Conservation (phyloP, 2,329 filamentous ascomycete species). For the Verruconis gallopava region DNA sequence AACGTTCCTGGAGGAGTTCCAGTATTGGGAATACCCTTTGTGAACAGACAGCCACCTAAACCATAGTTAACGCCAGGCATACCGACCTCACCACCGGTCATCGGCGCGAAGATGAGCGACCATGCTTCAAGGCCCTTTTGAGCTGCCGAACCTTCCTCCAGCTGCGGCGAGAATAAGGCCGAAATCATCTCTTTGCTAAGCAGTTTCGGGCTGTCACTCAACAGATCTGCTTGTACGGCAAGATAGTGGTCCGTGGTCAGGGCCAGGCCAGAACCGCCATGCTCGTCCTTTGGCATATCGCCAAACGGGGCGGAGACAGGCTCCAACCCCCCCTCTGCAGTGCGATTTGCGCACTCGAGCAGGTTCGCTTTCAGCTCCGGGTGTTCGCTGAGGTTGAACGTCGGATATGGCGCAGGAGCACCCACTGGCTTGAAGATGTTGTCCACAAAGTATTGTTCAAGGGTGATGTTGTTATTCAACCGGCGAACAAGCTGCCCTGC, state of each 20-base stretch:
- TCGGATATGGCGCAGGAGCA: conserved; percentile 14
- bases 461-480: conserved; percentile 21
- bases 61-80: conserved; percentile 12
- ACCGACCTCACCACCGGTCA: conserved; percentile 10
- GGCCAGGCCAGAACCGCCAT: conserved; percentile 17
- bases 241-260: conserved; percentile 15
- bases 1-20: conserved; percentile 9
- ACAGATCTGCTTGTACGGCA: conserved; percentile 15
- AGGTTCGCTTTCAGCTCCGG: conserved; percentile 14
- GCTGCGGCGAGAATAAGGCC: conserved; percentile 17
- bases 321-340: conserved; percentile 14
- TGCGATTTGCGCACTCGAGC: conserved; percentile 13
- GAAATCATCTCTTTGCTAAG: conserved; percentile 14
- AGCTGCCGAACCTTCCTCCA: conserved; percentile 8
- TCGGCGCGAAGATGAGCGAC: conserved; percentile 5
- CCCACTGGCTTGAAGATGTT: conserved; percentile 9
- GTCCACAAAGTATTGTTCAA: conserved; percentile 9
- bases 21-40: conserved; percentile 8
- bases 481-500: conserved; percentile 33
- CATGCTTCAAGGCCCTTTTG: conserved; percentile 7
- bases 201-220: conserved; percentile 13
- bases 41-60: conserved; percentile 11
- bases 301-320: conserved; percentile 7
- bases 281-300: conserved; percentile 11
- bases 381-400: conserved; percentile 15